Conservation (phyloP, 2,329 filamentous ascomycete species). For the Aspergillus eucalypticola region DNA sequence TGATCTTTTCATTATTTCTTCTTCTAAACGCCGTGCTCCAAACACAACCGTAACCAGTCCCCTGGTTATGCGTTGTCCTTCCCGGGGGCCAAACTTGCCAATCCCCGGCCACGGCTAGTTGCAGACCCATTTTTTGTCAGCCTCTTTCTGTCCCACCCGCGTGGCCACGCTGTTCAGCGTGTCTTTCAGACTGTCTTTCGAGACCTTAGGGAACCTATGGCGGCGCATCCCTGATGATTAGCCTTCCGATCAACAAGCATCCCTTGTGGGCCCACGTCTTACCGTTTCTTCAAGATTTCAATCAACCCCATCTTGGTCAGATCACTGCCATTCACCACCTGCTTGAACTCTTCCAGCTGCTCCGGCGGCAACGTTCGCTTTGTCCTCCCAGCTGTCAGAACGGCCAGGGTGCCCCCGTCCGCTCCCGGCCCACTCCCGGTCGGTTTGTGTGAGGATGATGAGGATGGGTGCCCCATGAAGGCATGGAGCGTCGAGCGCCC, state of each 20-base stretch:
- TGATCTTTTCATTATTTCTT: background rate
- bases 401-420: constrained; percentile 17
- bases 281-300: constrained; percentile 72
- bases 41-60: background rate
- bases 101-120: constrained; percentile 29
- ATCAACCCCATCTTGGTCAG: constrained; percentile 73
- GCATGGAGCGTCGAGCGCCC: constrained; percentile 23
- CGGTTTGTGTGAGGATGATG: constrained; percentile 7
- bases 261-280: constrained; percentile 22
- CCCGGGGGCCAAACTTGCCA: background rate
- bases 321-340: constrained; percentile 67
- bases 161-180: constrained; percentile 68
- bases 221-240: constrained; percentile 2
- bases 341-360: constrained; percentile 67
- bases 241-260: constrained; percentile 7
- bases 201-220: constrained; percentile 65
- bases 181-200: constrained; percentile 69
- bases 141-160: constrained; percentile 61
- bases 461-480: constrained; percentile 18
- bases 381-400: constrained; percentile 25
- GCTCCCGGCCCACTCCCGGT: constrained; percentile 11
- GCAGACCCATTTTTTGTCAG: constrained; percentile 65
- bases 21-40: background rate
- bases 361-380: constrained; percentile 58
- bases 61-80: constrained; percentile 6